Conservation (phyloP, 768 basidiomycete species). For the Russula virescens region DNA sequence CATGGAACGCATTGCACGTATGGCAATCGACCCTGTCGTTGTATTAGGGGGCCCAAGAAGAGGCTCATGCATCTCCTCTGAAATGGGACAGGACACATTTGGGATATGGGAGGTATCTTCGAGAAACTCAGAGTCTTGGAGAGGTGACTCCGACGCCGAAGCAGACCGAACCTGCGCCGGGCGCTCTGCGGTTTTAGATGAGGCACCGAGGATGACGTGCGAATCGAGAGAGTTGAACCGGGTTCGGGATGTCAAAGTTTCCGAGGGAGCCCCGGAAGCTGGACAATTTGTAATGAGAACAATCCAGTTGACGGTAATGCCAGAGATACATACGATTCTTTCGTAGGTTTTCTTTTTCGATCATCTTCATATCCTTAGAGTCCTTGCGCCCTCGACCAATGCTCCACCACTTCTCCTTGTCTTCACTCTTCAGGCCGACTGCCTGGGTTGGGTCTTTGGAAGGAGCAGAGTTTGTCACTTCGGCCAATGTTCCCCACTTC, state of each 20-base stretch:
- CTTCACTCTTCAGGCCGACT: constrained; percentile 40
- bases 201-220: constrained; percentile 32
- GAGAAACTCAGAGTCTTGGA: constrained; percentile 11
- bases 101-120: neutral
- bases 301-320: neutral
- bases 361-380: constrained; percentile 56
- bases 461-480: constrained; percentile 47
- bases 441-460: constrained; percentile 26
- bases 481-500: constrained; percentile 49
- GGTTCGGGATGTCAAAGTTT: constrained; percentile 33
- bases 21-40: constrained; percentile 57
- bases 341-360: constrained; percentile 34
- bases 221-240: constrained; percentile 64
- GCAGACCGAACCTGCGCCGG: constrained; percentile 19
- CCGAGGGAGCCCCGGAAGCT: constrained; percentile 46
- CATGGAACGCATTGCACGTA: constrained; percentile 74
- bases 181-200: constrained; percentile 24
- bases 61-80: constrained; percentile 20
- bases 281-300: neutral
- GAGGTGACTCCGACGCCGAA: constrained; percentile 22
- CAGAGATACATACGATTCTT: constrained; percentile 37
- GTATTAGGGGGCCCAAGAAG: constrained; percentile 17
- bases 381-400: constrained; percentile 71
- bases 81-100: neutral
- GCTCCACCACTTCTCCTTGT: constrained; percentile 75